phyloP scores from a whole-genome alignment of 345 rosid genomes.

The Eucalyptus brandiana region DNA sequence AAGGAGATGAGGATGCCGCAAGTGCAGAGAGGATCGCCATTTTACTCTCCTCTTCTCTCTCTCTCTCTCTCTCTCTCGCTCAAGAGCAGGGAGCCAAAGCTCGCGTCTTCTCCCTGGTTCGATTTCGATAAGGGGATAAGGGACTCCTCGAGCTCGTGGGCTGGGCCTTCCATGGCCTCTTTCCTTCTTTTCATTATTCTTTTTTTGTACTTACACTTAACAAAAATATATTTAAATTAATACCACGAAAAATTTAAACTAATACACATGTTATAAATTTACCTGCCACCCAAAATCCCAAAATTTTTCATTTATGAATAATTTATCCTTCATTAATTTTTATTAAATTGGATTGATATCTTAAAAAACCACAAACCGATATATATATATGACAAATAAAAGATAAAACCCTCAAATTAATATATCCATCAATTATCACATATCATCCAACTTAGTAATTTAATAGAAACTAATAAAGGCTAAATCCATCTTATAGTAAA shows the following conservation, averaged over 20 bases:
- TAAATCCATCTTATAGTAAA: fast-evolving
- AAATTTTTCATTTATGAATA: fast-evolving
- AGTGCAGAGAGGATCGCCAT: neutral
- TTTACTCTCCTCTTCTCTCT: neutral
- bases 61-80: neutral
- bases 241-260: fast-evolving
- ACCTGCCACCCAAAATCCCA: too few relatives aligned
- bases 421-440: fast-evolving
- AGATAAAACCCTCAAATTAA: fast-evolving
- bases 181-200: neutral
- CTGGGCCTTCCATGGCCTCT: neutral
- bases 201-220: neutral
- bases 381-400: too few relatives aligned
- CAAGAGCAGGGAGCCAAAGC: neutral
- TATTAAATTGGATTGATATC: too few relatives aligned
- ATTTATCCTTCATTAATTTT: too few relatives aligned
- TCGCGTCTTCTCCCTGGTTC: neutral
- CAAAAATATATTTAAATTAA: neutral
- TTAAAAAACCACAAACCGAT: too few relatives aligned
- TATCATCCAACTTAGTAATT: fast-evolving
- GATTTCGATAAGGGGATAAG: neutral
- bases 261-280: fast-evolving
- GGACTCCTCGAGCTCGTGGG: neutral
- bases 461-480: fast-evolving
- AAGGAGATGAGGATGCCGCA: neutral